Base-by-base conservation (phyloP, 2,329 filamentous ascomycete species). In the Fusarium veterinarium region DNA sequence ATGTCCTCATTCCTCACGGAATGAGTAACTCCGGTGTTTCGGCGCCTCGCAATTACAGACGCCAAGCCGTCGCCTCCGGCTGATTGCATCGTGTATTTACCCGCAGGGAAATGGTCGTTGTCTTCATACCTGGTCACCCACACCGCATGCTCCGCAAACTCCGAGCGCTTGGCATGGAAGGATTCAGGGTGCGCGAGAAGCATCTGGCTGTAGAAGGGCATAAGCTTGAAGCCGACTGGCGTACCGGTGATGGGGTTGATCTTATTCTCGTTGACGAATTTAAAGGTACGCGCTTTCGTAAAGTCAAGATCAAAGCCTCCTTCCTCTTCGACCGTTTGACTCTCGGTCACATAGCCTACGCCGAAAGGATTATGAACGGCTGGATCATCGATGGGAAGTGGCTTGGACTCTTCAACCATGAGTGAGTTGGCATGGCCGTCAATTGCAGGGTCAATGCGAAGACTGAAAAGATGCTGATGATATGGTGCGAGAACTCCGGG, bases 381-480 rank as follows among this genome's bases (percentile, higher is more conserved):
- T 0, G 85, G 84, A 6, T 77, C 71, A 16, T 78, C 66, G 62
- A 84, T 80, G 0, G 87, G 85, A 75, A 91, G 82, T 0, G 83
- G 52, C 11, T 79, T 71, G 2, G 80, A 79, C 41, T 85, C 83
- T 31, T 84, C 81, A 1, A 82, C 66, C 4, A 80, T 76, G 3
- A 91, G 79, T 0, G 88, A 87, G 77, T 91, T 92, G 3, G 80
- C 77, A 72, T 87, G 82, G 1, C 90, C 89, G 72, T 92, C 90
- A 44, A 92, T 83, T 5, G 89, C 87, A 0, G 90, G 89, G 73
- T 93, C 91, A n/a, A 92, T 87, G 1, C 90, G 86, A 35, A 90
- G 78, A n/a, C 84, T 86, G 76, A 93, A 92, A 41, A 93, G 84
- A 78, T 93, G 90, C 76, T 93, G 91, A 67, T 93, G 91, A 76